These are phyloP conservation scores for Globisporangium lucens DNA, from an alignment of 352 stramenopile species.

Conservation along the genomic window DNA sequence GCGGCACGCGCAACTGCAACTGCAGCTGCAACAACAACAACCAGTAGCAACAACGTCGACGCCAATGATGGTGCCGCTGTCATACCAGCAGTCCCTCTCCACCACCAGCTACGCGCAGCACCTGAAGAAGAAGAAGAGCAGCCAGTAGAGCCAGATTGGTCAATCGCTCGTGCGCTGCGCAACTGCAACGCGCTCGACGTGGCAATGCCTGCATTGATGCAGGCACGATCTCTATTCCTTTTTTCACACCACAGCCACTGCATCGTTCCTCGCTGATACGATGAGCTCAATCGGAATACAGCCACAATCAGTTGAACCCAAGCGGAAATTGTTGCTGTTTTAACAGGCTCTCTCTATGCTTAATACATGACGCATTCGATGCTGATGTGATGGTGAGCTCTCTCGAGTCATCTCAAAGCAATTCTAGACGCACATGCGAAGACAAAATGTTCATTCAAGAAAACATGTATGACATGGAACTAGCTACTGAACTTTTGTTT, in stretches of 20 bases:
- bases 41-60: not conserved
- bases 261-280: not conserved
- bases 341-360: not conserved
- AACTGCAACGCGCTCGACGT: not conserved
- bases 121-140: constrained; percentile 20
- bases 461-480: no score
- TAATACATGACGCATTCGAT: no score
- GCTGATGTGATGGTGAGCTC: no score
- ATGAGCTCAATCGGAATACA: not conserved
- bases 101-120: constrained; percentile 53
- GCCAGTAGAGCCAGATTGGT: constrained; percentile 5
- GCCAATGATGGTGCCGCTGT: constrained; percentile 17
- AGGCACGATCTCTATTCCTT: not conserved
- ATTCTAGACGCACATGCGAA: no score
- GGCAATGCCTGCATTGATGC: not conserved
- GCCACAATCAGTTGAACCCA: not conserved
- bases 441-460: no score
- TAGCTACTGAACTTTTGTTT: no score
- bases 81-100: constrained; percentile 50
- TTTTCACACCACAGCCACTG: not conserved
- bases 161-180: not conserved
- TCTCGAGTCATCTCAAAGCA: no score
- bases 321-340: constrained; percentile 1
- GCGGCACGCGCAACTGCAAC: not conserved
- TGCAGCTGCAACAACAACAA: constrained; percentile 11